Base-by-base conservation (phyloP, 441 rosid genomes). In the Cnidoscolus chayamansa region DNA sequence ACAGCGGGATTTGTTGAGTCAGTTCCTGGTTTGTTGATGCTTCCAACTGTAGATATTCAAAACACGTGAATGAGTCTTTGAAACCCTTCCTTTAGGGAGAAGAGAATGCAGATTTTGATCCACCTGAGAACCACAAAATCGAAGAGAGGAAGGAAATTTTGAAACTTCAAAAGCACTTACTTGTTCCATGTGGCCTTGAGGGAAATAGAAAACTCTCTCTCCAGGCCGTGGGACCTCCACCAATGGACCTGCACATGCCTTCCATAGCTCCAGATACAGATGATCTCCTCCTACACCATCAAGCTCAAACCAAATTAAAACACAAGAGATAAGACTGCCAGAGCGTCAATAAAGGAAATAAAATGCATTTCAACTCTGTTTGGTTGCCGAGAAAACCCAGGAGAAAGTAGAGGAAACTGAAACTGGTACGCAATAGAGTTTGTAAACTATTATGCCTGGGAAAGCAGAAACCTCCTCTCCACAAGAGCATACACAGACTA, bases 161-260 rank as follows among this genome's bases (percentile, higher is more conserved):
- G 37, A 35, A 19, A 16, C 37, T 45, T 40, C 1, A 60, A 60
- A 64, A 25, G 7, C 20, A 31, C 73, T 17, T 77, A 90, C 96
- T 79, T 92, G 98, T 76, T 92, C 96, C 83, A 90, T 85, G 78
- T 89, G 98, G 77, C 97, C 97, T 77, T 90, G 97, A 58, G 96
- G 91, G 49, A 92, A 90, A 79, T 92, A 92, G 72, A 77, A 87
- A 73, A 89, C 98, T 72, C 89, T 84, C 67, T 92, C 98, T 32
- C 82, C 88, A 62, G 32, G 35, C 19, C 79, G 81, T 68, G 98
- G 98, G 64, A 90, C 86, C 65, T 89, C 93, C 73, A 89, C 97
- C 76, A 90, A 78, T 70, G 92, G 92, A 6, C 97, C 98, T 58
- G 98, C 97, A 71, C 95, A 90, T 30, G 94, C 91, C 78, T 86